Percentiles rank a stretch among this genome's conserved stretches.
These are phyloP conservation scores for Erucastrum elatum DNA, from an alignment of 345 rosid species.

Conservation along the genomic window DNA sequence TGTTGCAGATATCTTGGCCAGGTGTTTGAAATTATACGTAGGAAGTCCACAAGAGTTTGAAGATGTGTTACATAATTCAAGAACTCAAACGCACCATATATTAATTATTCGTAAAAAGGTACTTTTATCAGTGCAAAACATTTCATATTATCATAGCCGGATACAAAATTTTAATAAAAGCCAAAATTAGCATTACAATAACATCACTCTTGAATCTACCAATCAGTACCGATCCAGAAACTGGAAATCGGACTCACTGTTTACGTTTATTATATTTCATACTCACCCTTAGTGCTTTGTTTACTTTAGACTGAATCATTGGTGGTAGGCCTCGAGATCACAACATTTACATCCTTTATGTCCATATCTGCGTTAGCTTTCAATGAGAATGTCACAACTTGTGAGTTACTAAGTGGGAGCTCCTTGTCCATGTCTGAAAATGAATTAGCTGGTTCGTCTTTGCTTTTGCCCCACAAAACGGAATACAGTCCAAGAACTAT, in stretches of 20 bases:
- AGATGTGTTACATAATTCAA: conserved; percentile 10
- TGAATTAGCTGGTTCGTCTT: conserved; percentile 42
- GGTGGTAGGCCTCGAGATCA: conserved; percentile 18
- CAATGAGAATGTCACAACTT: conserved; percentile 25
- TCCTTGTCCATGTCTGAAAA: conserved; percentile 32
- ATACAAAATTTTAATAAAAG: conserved; percentile 32
- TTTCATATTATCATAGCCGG: conserved; percentile 33
- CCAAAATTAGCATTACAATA: conserved; percentile 32
- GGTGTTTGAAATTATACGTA: background rate
- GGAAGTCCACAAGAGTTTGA: conserved; percentile 15
- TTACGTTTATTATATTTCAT: conserved; percentile 17
- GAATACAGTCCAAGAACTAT: conserved; percentile 69
- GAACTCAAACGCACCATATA: conserved; percentile 7
- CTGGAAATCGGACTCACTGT: conserved; percentile 22
- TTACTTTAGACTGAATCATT: conserved; percentile 14
- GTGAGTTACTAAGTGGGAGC: conserved; percentile 30
- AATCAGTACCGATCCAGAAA: conserved; percentile 11
- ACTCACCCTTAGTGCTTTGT: conserved; percentile 11
- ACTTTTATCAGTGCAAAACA: conserved; percentile 26
- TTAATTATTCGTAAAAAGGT: conserved; percentile 10
- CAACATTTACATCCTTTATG: conserved; percentile 16
- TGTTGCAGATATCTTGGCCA: background rate
- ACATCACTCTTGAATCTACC: conserved; percentile 20
- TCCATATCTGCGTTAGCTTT: conserved; percentile 18
- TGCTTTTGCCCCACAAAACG: conserved; percentile 79